Base-by-base conservation (phyloP, 2,329 filamentous ascomycete genomes). In the Colletotrichum sp. region DNA sequence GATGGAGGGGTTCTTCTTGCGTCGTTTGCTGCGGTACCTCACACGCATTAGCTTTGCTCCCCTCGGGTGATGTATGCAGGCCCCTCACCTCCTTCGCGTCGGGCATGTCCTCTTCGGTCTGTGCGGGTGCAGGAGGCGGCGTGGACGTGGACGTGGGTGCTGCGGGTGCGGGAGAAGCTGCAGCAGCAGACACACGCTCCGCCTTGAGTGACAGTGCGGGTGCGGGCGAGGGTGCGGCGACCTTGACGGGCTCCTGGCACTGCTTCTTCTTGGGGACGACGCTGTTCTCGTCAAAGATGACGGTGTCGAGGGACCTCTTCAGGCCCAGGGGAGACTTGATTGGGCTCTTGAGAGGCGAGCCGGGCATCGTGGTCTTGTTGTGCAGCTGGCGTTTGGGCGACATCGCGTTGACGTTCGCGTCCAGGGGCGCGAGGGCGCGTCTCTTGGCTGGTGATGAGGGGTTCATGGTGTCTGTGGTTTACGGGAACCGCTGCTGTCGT, bases 331-430 rank as follows among this genome's bases (percentile, higher is more conserved):
- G 76, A 34, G 76, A 63, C 65, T 71, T 79, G 66, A 73, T 29
- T 19, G 71, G 67, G 15, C 72, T 79, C 70, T 72, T 79, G n/a
- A 69, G 67, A 32, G 67, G 76, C 13, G 62, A 77, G 13, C 57
- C 57, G 32, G 44, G 71, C n/a, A 55, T 16, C 64, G 52, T 52
- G 25, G 49, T 62, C 49, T 74, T 64, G 79, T 80, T 59, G 77
- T 81, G 61, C 77, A 77, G 82, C 75, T 83, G 84, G 44, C 83
- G 81, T 22, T 80, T 77, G 29, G 80, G 79, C 25, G 76, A 78
- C 78, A 82, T 82, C 80, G 85, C 85, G 84, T 89, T 89, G 80
- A 85, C 85, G 83, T 89, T 89, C 71, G 85, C 85, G 82, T 89
- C 84, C 67, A 88, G 83, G 27, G 86, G 81, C 68, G 85, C 88